Evolutionary conservation across 495 filamentous ascomycete species (phyloP).

Genomic region (Penicillium fimorum): DNA sequence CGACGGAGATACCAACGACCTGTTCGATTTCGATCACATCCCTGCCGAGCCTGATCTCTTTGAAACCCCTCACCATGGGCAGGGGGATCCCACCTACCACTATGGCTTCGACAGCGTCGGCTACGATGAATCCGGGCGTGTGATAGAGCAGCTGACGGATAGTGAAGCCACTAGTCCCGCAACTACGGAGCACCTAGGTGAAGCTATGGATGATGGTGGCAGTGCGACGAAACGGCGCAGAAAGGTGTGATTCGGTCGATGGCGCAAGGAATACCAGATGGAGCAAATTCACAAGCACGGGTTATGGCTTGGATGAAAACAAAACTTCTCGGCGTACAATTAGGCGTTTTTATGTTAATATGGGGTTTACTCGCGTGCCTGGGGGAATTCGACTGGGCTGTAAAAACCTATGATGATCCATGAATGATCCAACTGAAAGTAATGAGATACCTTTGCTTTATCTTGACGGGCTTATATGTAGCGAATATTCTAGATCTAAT

Average conservation of each 20-base stretch:
- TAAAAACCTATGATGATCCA: constrained; percentile 12
- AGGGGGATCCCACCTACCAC: constrained; percentile 28
- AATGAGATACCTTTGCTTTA: constrained; percentile 12
- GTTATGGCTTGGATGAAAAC: background rate
- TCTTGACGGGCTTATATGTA: background rate
- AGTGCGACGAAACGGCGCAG: constrained; percentile 39
- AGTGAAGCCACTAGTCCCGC: constrained; percentile 49
- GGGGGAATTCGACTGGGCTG: background rate
- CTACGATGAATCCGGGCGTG: constrained; percentile 33
- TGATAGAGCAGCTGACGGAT: constrained; percentile 47
- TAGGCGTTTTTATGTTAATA: constrained; percentile 9
- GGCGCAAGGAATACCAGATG: background rate
- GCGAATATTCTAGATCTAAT: too few relatives aligned
- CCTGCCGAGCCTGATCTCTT: constrained; percentile 42
- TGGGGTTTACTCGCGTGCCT: background rate
- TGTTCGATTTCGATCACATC: constrained; percentile 46
- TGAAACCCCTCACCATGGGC: constrained; percentile 26
- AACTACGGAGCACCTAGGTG: constrained; percentile 24
- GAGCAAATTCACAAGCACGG: background rate
- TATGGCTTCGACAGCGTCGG: constrained; percentile 33
- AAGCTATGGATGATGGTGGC: constrained; percentile 21
- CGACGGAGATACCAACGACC: constrained; percentile 34
- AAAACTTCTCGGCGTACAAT: background rate
- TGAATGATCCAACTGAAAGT: background rate
- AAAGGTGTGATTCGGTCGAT: constrained; percentile 29